Evolutionary conservation across 2,329 filamentous ascomycete genomes (phyloP).

Genomic region (Cercospora canescens): DNA sequence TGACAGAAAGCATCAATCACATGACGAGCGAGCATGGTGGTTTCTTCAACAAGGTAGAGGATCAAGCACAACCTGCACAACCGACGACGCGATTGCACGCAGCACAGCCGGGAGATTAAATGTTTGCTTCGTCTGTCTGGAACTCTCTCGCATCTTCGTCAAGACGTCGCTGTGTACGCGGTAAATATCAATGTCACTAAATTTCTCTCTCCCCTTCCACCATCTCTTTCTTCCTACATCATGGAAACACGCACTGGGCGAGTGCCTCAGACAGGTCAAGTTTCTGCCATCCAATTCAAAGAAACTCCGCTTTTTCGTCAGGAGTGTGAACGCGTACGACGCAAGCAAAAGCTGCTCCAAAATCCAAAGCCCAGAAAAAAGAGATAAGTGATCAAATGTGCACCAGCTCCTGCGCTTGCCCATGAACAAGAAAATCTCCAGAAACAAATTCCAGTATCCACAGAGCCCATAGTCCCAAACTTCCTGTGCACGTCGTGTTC

Average conservation of each 20-base stretch:
- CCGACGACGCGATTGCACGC: neutral
- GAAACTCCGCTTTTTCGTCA: constrained; percentile 11
- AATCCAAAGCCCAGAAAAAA: neutral
- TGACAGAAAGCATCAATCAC: too few species aligned
- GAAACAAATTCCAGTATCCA: neutral
- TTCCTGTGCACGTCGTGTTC: constrained; percentile 11
- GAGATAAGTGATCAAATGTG: neutral
- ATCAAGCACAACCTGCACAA: too few species aligned
- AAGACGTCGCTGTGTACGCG: constrained; percentile 9
- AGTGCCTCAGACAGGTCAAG: neutral
- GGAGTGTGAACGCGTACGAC: constrained; percentile 2
- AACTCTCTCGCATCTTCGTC: neutral
- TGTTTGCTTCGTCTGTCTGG: neutral
- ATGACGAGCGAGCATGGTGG: too few species aligned
- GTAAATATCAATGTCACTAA: neutral
- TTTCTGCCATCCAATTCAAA: neutral
- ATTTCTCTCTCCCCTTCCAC: neutral
- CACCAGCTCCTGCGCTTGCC: constrained; percentile 18
- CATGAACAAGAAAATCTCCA: neutral
- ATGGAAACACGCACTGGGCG: neutral
- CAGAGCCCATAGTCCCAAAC: neutral
- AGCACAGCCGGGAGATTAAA: neutral
- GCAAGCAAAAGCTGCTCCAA: neutral
- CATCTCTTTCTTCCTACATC: neutral
- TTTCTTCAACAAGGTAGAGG: too few species aligned